A percentile compares a stretch with the other conserved stretches of the same genome.
phyloP scores from a whole-genome alignment of 768 basidiomycete species.

The Boletus rufocinnamomeus region DNA sequence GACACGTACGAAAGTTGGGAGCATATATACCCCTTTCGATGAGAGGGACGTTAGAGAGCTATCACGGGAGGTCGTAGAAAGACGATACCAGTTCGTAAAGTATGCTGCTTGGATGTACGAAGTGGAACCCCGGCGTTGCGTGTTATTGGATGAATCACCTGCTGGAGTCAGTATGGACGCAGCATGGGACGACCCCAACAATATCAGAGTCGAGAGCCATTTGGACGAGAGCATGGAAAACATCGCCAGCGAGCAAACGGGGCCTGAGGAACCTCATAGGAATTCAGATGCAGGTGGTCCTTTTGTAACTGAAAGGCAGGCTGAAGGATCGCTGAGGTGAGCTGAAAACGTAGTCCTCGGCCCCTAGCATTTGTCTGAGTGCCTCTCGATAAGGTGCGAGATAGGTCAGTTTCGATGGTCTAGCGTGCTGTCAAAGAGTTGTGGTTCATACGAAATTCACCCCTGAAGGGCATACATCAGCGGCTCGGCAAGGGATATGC shows the following conservation, averaged over 20 bases:
- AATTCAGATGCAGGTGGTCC: neutral
- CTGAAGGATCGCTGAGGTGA: constrained; percentile 13
- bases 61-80: neutral
- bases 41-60: constrained; percentile 1
- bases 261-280: neutral
- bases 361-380: constrained; percentile 4
- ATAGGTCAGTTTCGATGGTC: constrained; percentile 14
- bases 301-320: constrained; percentile 21
- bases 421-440: constrained; percentile 1
- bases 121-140: constrained; percentile 14
- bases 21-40: constrained; percentile 55
- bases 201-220: constrained; percentile 9
- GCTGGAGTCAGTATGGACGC: constrained; percentile 12
- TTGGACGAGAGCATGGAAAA: neutral
- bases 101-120: constrained; percentile 38
- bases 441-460: constrained; percentile 5
- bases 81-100: constrained; percentile 38
- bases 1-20: constrained; percentile 58
- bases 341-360: constrained; percentile 17
- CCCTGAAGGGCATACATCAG: constrained; percentile 10
- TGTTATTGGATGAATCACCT: neutral
- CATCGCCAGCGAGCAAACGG: constrained; percentile 5
- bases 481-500: constrained; percentile 9
- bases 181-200: constrained; percentile 15
- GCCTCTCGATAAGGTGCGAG: constrained; percentile 22